Evolutionary conservation across 331 rosid species (phyloP).

Genomic region (Prunus yedoensis): DNA sequence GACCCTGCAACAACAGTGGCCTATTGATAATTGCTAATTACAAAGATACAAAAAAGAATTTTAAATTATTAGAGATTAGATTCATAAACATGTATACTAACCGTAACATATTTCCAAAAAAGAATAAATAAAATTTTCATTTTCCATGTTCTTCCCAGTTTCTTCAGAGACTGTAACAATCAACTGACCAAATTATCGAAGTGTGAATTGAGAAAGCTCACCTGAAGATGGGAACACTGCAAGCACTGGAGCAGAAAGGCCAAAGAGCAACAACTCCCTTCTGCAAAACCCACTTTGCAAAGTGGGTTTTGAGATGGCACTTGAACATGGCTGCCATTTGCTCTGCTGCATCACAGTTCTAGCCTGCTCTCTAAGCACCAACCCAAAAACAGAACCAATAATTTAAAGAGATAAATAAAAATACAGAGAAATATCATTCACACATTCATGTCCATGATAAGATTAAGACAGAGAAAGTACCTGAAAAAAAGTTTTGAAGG

Average conservation of each 20-base stretch:
- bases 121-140: no score
- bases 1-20: slow-evolving; percentile 54
- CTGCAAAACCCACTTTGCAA: slow-evolving; percentile 43
- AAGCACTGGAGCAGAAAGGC: slow-evolving; percentile 53
- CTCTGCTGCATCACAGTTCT: slow-evolving; percentile 31
- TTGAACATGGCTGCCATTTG: slow-evolving; percentile 34
- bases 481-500: slow-evolving; percentile 45
- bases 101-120: no score
- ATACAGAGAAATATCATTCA: background rate
- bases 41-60: background rate
- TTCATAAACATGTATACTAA: no score
- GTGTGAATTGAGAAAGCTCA: slow-evolving; percentile 11
- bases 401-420: background rate
- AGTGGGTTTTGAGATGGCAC: slow-evolving; percentile 41
- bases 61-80: no score
- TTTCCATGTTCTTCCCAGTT: no score
- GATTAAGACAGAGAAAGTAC: slow-evolving; percentile 21
- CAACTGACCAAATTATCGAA: background rate
- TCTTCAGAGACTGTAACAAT: no score
- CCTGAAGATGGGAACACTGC: slow-evolving; percentile 46
- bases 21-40: background rate
- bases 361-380: slow-evolving; percentile 32
- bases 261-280: slow-evolving; percentile 63
- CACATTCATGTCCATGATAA: no score
- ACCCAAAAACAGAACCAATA: background rate